Evolutionary conservation across 257 asterid genomes (phyloP).

Genomic region (Osmanthus fragrans): DNA sequence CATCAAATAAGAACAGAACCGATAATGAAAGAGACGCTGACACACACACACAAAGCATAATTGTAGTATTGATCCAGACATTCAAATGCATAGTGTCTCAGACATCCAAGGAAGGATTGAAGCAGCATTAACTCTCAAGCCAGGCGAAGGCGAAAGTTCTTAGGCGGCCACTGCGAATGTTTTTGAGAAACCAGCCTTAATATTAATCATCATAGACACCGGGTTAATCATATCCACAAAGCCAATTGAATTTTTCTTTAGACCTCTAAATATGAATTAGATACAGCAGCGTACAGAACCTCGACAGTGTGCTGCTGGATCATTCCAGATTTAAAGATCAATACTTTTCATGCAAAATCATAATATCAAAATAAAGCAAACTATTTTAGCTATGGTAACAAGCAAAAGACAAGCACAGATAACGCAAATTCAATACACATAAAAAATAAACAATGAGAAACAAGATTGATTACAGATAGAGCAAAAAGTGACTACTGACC

Average conservation of each 20-base stretch:
- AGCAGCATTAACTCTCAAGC: constrained; percentile 60
- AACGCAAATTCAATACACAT: background rate
- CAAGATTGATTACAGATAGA: background rate
- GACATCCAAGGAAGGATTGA: constrained; percentile 57
- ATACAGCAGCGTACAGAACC: no score
- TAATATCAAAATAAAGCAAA: background rate
- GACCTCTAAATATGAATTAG: no score
- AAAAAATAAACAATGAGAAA: background rate
- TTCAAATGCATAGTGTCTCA: constrained; percentile 29
- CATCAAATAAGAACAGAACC: no score
- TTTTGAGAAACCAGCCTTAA: constrained; percentile 56
- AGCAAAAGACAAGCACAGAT: background rate
- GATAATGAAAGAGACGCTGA: no score
- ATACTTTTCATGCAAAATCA: background rate
- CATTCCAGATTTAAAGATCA: no score
- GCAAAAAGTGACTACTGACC: background rate
- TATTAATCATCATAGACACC: constrained; percentile 39
- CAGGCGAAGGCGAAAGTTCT: constrained; percentile 61
- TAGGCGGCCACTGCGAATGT: constrained; percentile 73
- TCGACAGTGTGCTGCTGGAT: no score
- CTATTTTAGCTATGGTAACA: background rate
- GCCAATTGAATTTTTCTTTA: background rate
- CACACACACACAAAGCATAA: background rate
- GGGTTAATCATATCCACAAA: background rate
- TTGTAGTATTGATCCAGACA: background rate